phyloP scores from a whole-genome alignment of 108 stramenopile species.

The Nitzschia inconspicua region DNA sequence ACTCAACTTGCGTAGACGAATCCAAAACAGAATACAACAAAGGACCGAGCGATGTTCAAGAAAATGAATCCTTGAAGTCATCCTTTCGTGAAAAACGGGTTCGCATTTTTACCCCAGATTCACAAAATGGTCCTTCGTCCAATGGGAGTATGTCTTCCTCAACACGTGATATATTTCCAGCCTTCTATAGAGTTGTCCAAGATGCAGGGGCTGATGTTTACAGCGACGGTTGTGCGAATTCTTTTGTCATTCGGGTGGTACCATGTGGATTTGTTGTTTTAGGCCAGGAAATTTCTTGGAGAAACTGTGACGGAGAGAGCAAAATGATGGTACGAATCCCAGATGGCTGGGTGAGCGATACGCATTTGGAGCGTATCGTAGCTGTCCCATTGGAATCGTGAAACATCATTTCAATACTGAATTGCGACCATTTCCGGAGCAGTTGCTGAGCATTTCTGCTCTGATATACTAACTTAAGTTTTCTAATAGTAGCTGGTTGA shows the following conservation, averaged over 20 bases:
- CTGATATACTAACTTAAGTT: too few species aligned
- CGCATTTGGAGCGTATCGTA: constrained; percentile 21
- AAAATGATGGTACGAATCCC: constrained; percentile 34
- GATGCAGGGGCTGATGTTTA: constrained; percentile 34
- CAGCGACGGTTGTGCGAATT: not conserved
- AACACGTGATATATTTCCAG: constrained; percentile 23
- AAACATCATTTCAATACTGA: not conserved
- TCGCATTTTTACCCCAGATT: not conserved
- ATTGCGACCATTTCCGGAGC: too few species aligned
- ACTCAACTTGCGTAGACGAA: not conserved
- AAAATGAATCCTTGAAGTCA: not conserved
- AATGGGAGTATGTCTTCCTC: not conserved
- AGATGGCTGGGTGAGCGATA: constrained; percentile 32
- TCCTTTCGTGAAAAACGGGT: not conserved
- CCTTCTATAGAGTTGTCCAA: constrained; percentile 33
- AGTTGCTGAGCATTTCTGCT: too few species aligned
- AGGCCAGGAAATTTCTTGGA: constrained; percentile 15
- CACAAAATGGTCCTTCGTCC: not conserved
- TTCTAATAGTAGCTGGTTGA: too few species aligned
- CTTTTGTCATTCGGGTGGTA: constrained; percentile 20
- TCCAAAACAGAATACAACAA: not conserved
- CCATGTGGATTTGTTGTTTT: constrained; percentile 29
- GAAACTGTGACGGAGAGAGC: constrained; percentile 7
- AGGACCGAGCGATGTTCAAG: not conserved
- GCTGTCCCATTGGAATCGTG: constrained; percentile 22